Base-by-base conservation (phyloP, 805 yeast genomes). In the Cyberlindnera meyerae region DNA sequence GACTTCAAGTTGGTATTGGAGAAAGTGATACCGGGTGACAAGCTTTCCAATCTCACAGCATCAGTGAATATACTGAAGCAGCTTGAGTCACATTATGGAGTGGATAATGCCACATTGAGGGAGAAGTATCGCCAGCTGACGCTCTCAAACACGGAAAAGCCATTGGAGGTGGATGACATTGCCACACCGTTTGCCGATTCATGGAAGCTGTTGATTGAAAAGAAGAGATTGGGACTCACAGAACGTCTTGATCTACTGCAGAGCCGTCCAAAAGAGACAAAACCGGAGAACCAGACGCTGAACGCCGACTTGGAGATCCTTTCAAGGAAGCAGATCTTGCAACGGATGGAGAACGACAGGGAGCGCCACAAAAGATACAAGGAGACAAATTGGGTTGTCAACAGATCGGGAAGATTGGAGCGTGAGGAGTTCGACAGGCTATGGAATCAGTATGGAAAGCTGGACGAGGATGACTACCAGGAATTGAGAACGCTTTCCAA, bases 321-420 rank as follows among this genome's bases (percentile, higher is more conserved):
- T 18, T 48, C 68, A 1, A 54, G 54, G 24, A 70, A 76, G 31
- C 86, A 81, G 47, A 77, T 84, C 13, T 55, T 87, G 13, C 70
- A 75, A 25, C 65, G 97, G 42, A 87, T 90, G 80, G 97, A 90
- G 55, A 89, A 82, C 44, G 97, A 90, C 56, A 67, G 98, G 48
- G 98, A 90, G 56, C 67, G 95, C 39, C 88, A 86, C 52, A 90
- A 90, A 55, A 71, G 84, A 45, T 73, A 82, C 11, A 87, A 89
- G 49, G 97, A 90, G 51, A 75, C 71, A 9, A 66, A 78, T 16
- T 87, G 96, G 95, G 71, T 79, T 8, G 77, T 82, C 1, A 69
- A 67, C 22, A 60, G 84, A 40, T 65, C 70, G 1, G 66, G 59
- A 24, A 49, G 48, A 26, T 47, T 60, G 13, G 73, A 68, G 54